Percentiles rank a stretch among this genome's conserved stretches.
These are phyloP conservation scores for Excoecaria agallocha DNA, from an alignment of 345 rosid species.

Conservation along the genomic window DNA sequence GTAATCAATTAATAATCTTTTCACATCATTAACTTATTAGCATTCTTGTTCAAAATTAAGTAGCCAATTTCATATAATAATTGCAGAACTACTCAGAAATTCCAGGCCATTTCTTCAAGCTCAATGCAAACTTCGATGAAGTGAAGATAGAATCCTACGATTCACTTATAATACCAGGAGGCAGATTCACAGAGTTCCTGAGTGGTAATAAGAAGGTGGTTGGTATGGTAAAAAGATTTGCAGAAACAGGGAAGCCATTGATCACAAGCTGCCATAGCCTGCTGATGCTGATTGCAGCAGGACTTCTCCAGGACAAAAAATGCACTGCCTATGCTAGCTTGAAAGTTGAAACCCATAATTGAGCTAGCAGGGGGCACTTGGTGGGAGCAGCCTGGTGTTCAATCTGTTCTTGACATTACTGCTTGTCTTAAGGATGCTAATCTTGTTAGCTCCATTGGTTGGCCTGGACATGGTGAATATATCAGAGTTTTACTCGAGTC, in stretches of 20 bases:
- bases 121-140: slow-evolving; percentile 40
- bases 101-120: slow-evolving; percentile 41
- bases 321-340: slow-evolving; percentile 51
- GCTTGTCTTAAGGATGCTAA: slow-evolving; percentile 48
- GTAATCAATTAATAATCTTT: slow-evolving; percentile 14
- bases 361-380: slow-evolving; percentile 46
- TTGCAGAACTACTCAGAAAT: slow-evolving; percentile 45
- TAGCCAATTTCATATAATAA: background rate
- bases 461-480: slow-evolving; percentile 44
- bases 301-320: slow-evolving; percentile 38
- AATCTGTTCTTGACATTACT: slow-evolving; percentile 40
- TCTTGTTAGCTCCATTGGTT: slow-evolving; percentile 42
- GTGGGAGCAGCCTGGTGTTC: slow-evolving; percentile 44
- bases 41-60: too few relatives aligned
- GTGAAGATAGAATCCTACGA: slow-evolving; percentile 37
- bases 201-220: slow-evolving; percentile 44
- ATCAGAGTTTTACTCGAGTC: slow-evolving; percentile 38
- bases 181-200: slow-evolving; percentile 43
- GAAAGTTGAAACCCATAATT: slow-evolving; percentile 44
- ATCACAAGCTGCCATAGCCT: slow-evolving; percentile 54
- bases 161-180: slow-evolving; percentile 45
- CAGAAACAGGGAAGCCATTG: slow-evolving; percentile 38
- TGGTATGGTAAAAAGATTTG: slow-evolving; percentile 30
- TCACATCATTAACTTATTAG: background rate
- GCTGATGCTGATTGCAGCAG: slow-evolving; percentile 43